Conservation (phyloP, 2,329 filamentous ascomycete genomes). For the Penicillium olsonii region DNA sequence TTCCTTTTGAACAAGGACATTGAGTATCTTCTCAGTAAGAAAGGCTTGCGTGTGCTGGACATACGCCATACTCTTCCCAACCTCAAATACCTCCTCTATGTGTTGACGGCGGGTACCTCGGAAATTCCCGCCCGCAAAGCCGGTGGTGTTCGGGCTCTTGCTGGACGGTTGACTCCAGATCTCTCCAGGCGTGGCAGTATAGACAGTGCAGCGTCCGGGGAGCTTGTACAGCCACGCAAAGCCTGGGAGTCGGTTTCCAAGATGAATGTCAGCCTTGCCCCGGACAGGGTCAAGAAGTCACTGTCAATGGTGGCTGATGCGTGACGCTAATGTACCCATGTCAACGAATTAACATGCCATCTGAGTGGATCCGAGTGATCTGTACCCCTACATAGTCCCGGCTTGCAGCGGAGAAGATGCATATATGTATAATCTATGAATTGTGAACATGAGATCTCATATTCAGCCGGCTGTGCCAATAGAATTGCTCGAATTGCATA, state of each 20-base stretch:
- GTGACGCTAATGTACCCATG: not conserved
- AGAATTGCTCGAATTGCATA: not conserved
- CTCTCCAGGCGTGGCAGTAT: constrained; percentile 43
- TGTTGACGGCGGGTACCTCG: constrained; percentile 76
- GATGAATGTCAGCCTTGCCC: constrained; percentile 29
- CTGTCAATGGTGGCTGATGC: not conserved
- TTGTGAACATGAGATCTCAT: not conserved
- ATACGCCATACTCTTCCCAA: constrained; percentile 92
- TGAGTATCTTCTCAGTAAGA: constrained; percentile 65
- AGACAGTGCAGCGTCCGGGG: constrained; percentile 40
- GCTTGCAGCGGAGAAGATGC: not conserved
- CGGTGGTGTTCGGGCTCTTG: constrained; percentile 54
- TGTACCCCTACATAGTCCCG: not conserved
- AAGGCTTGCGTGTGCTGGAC: constrained; percentile 79
- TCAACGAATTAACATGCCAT: not conserved
- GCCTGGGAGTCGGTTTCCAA: constrained; percentile 26
- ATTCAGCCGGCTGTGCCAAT: not conserved
- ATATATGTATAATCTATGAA: not conserved
- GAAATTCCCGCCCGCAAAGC: constrained; percentile 59
- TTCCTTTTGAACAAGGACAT: constrained; percentile 98
- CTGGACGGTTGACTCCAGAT: constrained; percentile 40
- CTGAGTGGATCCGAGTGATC: not conserved
- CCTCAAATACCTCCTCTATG: constrained; percentile 86
- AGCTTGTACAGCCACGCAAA: constrained; percentile 30
- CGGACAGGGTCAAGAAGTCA: not conserved